These are phyloP conservation scores for Cochlearia excelsa DNA, from an alignment of 345 rosid genomes.

Conservation along the genomic window DNA sequence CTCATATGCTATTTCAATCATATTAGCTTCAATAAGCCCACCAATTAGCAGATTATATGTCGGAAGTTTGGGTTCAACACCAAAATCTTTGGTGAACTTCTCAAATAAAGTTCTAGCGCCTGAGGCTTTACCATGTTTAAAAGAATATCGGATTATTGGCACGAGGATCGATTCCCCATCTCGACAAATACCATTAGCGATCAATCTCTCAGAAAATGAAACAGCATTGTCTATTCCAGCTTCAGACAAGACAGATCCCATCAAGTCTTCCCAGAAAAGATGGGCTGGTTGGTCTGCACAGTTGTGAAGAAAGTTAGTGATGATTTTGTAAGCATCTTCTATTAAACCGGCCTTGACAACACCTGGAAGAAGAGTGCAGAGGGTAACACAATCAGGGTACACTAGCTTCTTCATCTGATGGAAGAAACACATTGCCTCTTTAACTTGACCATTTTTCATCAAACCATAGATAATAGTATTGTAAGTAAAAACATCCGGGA, in stretches of 20 bases:
- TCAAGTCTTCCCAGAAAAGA: constrained; percentile 69
- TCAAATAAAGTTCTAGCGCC: constrained; percentile 50
- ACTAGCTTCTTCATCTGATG: constrained; percentile 85
- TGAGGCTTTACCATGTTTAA: constrained; percentile 53
- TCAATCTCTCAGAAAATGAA: constrained; percentile 62
- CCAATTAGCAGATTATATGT: constrained; percentile 56
- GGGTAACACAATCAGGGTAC: constrained; percentile 68
- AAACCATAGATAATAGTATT: constrained; percentile 78
- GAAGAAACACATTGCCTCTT: constrained; percentile 71
- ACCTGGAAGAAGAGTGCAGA: constrained; percentile 87
- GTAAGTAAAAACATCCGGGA: constrained; percentile 77
- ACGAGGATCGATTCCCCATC: constrained; percentile 58
- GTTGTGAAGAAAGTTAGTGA: constrained; percentile 50
- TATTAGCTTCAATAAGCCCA: constrained; percentile 57
- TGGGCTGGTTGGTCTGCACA: constrained; percentile 24
- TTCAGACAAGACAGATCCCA: constrained; percentile 61
- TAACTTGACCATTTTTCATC: constrained; percentile 52
- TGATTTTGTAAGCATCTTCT: constrained; percentile 66
- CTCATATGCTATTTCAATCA: constrained; percentile 45
- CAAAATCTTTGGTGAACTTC: constrained; percentile 60
- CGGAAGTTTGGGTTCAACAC: constrained; percentile 45
- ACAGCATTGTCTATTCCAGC: constrained; percentile 58
- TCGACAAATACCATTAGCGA: constrained; percentile 41
- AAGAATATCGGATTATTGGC: constrained; percentile 60
- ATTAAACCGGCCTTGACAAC: constrained; percentile 57